These are phyloP conservation scores for Stentor coeruleus DNA, from an alignment of 73 alveolate genomes.

Conservation along the genomic window DNA sequence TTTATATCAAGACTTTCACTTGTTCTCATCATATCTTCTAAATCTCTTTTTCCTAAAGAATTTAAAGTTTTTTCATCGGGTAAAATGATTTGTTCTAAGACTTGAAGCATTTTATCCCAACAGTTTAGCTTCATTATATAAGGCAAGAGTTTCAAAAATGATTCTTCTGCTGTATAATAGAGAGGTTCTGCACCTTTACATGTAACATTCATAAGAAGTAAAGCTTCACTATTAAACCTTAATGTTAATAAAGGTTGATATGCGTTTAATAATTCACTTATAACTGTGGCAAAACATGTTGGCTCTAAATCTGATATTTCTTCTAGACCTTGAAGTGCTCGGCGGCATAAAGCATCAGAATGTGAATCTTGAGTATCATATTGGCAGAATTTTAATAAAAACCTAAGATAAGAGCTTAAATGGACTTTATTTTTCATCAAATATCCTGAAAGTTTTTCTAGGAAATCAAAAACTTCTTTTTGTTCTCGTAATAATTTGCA, in stretches of 20 bases:
- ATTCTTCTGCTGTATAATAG: conserved; percentile 1
- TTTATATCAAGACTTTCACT: background rate
- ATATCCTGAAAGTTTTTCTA: background rate
- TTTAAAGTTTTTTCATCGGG: background rate
- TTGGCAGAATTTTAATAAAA: conserved; percentile 39
- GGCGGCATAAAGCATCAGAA: conserved; percentile 45
- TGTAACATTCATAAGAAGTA: background rate
- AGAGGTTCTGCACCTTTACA: conserved; percentile 21
- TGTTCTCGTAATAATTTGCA: background rate
- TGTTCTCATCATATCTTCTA: background rate
- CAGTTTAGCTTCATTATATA: background rate
- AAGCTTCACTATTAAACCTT: background rate
- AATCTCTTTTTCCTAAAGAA: background rate
- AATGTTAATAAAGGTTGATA: background rate
- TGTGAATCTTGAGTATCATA: conserved; percentile 54
- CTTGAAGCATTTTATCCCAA: background rate
- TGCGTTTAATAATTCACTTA: background rate
- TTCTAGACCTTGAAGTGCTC: conserved; percentile 24
- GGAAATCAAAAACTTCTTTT: background rate
- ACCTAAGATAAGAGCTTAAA: conserved; percentile 27
- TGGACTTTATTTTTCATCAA: conserved; percentile 20
- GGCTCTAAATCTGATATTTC: background rate
- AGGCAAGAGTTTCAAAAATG: background rate
- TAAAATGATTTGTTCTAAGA: background rate
- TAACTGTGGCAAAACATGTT: background rate